Evolutionary conservation across 2,329 filamentous ascomycete species (phyloP).

Genomic region (Dichotomopilus funicola): DNA sequence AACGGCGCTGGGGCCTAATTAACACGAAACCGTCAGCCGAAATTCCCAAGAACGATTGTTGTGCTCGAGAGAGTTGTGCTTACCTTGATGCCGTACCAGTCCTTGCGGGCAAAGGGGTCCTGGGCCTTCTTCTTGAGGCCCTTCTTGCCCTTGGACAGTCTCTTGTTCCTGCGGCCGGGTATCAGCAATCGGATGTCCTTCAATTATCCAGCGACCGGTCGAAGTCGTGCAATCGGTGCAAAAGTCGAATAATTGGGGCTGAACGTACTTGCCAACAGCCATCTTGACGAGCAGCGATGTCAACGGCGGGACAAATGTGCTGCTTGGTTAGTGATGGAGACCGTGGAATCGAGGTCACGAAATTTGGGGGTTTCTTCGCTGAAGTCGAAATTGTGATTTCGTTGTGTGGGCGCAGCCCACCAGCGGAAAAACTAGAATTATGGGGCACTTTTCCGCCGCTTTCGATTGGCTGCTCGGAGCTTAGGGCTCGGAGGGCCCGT

Average conservation of each 20-base stretch:
- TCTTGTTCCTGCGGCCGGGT: constrained; percentile 75
- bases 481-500: constrained; percentile 25
- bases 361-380: constrained; percentile 26
- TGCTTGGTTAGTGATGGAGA: constrained; percentile 37
- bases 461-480: constrained; percentile 21
- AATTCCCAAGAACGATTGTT: neutral
- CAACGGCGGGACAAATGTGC: constrained; percentile 34
- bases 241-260: constrained; percentile 16
- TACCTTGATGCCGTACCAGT: constrained; percentile 98
- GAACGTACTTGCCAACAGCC: constrained; percentile 54
- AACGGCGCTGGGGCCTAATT: constrained; percentile 85
- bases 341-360: constrained; percentile 28
- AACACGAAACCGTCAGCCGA: constrained; percentile 20
- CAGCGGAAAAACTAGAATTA: constrained; percentile 26
- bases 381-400: constrained; percentile 27
- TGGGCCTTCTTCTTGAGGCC: constrained; percentile 99
- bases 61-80: constrained; percentile 21
- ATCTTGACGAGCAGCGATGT: constrained; percentile 49
- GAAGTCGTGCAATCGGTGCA: constrained; percentile 8
- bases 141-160: constrained; percentile 99
- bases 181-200: constrained; percentile 21
- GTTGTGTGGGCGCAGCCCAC: constrained; percentile 26
- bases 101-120: constrained; percentile 97
- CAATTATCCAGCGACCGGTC: neutral
- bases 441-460: constrained; percentile 15